Base-by-base conservation (phyloP, 495 filamentous ascomycete genomes). In the Penicillium argentinense region DNA sequence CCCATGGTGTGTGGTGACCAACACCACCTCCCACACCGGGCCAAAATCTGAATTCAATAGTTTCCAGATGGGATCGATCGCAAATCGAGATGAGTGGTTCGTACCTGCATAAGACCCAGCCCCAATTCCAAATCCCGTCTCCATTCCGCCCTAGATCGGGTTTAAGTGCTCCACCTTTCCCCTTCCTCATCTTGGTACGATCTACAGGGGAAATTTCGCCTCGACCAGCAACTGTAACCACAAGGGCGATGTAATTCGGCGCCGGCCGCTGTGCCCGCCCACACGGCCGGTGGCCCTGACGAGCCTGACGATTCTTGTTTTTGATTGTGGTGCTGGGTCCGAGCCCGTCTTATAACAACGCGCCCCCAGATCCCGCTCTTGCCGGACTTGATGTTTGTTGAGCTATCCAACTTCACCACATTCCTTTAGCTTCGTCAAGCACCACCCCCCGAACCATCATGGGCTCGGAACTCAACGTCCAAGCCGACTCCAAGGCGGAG, bases 391-490 rank as follows among this genome's bases (percentile, higher is more conserved):
- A 36, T 36, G 33, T 36, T 36, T 19, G 33, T 36, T 25, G 28
- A 43, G 56, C 55, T 62, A 51, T 41, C 62, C 57, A 67, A 65
- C 62, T 61, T 51, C 39, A 50, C 39, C 43, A 66, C 61, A 46
- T 43, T 64, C 64, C 38, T 67, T 67, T 17, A 55, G 46, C 45
- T 42, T 41, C 53, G 17, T 36, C n/a, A 36, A 36, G 47, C 42
- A 12, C 16, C 25, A 40, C 12, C 21, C 13, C 27, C 18, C 13
- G 22, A 29, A 14, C 45, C 54, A 47, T 38, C 53, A 71, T 71
- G 67, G 67, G 65, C 11, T 71, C 65, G 9, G 67, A 71, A 54
- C 59, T 62, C 21, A 66, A 63, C 32, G 41, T 64, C 37, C 57
- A 51, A 12, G 55, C 61, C 39, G 54, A 60, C 16, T 62, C 63